Conservation (phyloP, 1,139 yeast genomes). For the Pneumocystis murina region DNA sequence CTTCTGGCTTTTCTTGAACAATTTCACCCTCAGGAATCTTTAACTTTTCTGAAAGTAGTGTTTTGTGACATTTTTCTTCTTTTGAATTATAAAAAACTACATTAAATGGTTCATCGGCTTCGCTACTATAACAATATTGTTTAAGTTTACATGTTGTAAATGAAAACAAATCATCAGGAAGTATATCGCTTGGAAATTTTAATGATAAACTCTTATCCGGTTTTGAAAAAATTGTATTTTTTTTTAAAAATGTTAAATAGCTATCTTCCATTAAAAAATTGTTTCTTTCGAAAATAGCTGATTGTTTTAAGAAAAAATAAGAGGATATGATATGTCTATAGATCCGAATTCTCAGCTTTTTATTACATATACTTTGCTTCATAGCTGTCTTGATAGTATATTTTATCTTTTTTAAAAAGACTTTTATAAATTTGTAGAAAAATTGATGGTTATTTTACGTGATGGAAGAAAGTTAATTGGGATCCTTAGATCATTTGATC, state of each 20-base stretch:
- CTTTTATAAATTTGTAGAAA: conserved; percentile 25
- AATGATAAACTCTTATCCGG: neutral
- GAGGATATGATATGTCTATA: neutral
- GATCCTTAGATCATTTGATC: conserved; percentile 86
- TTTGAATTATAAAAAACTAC: neutral
- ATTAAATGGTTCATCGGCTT: neutral
- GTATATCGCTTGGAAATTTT: neutral
- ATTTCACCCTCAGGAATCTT: neutral
- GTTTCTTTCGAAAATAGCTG: neutral
- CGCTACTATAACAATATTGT: neutral
- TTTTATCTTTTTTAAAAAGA: conserved; percentile 10
- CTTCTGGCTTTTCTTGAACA: neutral
- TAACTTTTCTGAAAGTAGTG: neutral
- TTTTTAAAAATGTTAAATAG: neutral
- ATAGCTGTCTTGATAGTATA: conserved; percentile 78
- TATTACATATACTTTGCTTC: conserved; percentile 92
- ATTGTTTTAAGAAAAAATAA: too few species aligned
- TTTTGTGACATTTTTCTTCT: neutral
- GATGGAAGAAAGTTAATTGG: conserved; percentile 88
- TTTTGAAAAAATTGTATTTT: neutral
- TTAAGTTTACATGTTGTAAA: neutral
- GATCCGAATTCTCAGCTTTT: conserved; percentile 25
- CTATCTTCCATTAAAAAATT: neutral
- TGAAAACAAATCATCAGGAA: neutral
- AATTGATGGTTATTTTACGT: conserved; percentile 68